These are phyloP conservation scores for Zopfia rhizophila DNA, from an alignment of 2,329 filamentous ascomycete species.

Conservation along the genomic window DNA sequence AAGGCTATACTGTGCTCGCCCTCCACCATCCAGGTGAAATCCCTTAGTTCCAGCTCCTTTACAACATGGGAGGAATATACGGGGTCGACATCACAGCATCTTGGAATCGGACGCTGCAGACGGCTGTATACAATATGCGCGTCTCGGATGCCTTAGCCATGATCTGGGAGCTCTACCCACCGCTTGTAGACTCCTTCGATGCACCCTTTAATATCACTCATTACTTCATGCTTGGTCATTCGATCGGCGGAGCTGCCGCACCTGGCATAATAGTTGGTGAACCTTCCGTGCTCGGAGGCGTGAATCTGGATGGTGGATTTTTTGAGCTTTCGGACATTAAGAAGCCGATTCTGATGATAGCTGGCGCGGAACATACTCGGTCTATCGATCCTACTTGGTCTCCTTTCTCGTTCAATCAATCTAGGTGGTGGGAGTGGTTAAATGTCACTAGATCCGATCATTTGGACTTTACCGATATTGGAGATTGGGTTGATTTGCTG, in stretches of 20 bases:
- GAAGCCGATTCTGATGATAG: constrained; percentile 32
- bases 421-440: constrained; percentile 35
- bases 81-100: constrained; percentile 23
- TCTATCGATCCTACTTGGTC: constrained; percentile 28
- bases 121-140: constrained; percentile 26
- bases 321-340: constrained; percentile 25
- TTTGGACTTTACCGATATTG: constrained; percentile 35
- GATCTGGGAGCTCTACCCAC: constrained; percentile 11
- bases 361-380: constrained; percentile 26
- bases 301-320: constrained; percentile 33
- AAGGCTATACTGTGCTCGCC: constrained; percentile 29
- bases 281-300: constrained; percentile 22
- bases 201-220: constrained; percentile 23
- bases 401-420: constrained; percentile 28
- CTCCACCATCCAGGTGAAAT: constrained; percentile 32
- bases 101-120: constrained; percentile 20
- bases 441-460: constrained; percentile 29
- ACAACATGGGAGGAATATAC: constrained; percentile 15
- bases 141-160: constrained; percentile 27
- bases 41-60: constrained; percentile 26
- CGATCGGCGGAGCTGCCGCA: constrained; percentile 31
- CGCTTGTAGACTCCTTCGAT: constrained; percentile 4
- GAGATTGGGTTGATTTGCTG: constrained; percentile 34
- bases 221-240: constrained; percentile 30
- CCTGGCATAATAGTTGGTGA: constrained; percentile 17